Conservation (phyloP, 768 basidiomycete genomes). For the Rhodotorula graminis region DNA sequence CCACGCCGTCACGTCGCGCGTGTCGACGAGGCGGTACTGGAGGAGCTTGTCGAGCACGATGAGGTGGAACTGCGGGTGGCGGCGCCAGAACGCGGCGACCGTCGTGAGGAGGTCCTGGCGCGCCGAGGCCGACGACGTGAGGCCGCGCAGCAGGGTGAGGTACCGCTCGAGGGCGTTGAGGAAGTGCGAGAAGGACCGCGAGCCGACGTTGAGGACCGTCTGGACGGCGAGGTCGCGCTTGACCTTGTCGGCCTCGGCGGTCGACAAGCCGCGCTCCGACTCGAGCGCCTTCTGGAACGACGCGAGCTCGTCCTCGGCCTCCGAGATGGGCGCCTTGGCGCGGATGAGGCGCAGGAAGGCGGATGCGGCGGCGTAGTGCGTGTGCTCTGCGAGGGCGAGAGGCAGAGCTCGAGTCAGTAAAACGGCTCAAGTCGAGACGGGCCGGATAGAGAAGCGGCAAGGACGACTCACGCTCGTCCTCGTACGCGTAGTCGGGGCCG, state of each 20-base stretch:
- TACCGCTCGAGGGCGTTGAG: slow-evolving; percentile 89
- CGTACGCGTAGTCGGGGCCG: slow-evolving; percentile 75
- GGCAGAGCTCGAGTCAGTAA: not conserved
- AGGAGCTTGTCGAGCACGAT: slow-evolving; percentile 97
- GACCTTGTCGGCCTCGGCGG: slow-evolving; percentile 61
- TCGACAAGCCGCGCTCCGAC: slow-evolving; percentile 59
- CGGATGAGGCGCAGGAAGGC: slow-evolving; percentile 73
- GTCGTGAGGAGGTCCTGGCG: slow-evolving; percentile 60
- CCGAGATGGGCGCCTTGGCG: slow-evolving; percentile 59
- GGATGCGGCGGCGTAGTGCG: slow-evolving; percentile 73
- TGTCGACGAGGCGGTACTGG: slow-evolving; percentile 97
- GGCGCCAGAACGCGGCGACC: slow-evolving; percentile 72
- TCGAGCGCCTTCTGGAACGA: slow-evolving; percentile 68
- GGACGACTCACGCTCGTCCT: slow-evolving; percentile 51
- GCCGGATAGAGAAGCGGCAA: not conserved
- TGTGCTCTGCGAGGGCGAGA: slow-evolving; percentile 56
- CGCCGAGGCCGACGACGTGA: slow-evolving; percentile 57
- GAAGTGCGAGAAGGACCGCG: slow-evolving; percentile 94
- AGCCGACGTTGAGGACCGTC: slow-evolving; percentile 82
- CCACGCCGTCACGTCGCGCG: slow-evolving; percentile 70
- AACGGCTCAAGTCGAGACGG: not conserved
- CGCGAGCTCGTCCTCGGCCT: slow-evolving; percentile 70
- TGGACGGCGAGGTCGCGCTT: slow-evolving; percentile 77
- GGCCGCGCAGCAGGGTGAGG: slow-evolving; percentile 48
- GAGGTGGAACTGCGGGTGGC: slow-evolving; percentile 75